Percentiles rank a stretch among this genome's conserved stretches.
These are phyloP conservation scores for Limonium bicolor DNA, from an alignment of 148 eudicot species.

Conservation along the genomic window DNA sequence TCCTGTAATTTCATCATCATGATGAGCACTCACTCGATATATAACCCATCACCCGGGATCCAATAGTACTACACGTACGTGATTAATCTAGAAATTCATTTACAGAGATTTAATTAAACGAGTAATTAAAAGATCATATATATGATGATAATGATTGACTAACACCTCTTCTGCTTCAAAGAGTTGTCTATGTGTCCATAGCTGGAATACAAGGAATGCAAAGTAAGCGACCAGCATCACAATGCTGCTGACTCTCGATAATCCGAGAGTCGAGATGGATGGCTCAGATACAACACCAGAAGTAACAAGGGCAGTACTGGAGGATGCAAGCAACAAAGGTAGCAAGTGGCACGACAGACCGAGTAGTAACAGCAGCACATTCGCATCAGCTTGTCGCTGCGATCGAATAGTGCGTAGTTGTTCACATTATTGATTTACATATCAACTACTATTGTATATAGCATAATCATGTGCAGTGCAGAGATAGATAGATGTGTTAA, in stretches of 20 bases:
- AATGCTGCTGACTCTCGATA: constrained; percentile 73
- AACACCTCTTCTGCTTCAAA: constrained; percentile 57
- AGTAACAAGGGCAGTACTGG: not conserved
- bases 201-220: constrained; percentile 67
- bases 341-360: constrained; percentile 65
- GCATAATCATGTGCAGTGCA: no score
- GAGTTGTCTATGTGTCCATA: constrained; percentile 69
- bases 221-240: constrained; percentile 63
- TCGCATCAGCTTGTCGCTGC: constrained; percentile 94
- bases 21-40: no score
- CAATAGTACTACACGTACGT: no score
- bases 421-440: no score
- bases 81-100: no score
- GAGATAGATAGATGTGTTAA: no score
- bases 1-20: constrained; percentile 16
- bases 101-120: no score
- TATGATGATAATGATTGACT: not conserved
- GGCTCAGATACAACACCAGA: not conserved
- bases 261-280: constrained; percentile 16
- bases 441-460: no score
- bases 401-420: no score
- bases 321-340: constrained; percentile 34
- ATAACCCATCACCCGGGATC: no score
- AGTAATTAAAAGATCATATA: not conserved
- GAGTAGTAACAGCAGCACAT: constrained; percentile 46